phyloP scores from a whole-genome alignment of 192 early-diverging fungal species.

The Ambispora gerdemannii region DNA sequence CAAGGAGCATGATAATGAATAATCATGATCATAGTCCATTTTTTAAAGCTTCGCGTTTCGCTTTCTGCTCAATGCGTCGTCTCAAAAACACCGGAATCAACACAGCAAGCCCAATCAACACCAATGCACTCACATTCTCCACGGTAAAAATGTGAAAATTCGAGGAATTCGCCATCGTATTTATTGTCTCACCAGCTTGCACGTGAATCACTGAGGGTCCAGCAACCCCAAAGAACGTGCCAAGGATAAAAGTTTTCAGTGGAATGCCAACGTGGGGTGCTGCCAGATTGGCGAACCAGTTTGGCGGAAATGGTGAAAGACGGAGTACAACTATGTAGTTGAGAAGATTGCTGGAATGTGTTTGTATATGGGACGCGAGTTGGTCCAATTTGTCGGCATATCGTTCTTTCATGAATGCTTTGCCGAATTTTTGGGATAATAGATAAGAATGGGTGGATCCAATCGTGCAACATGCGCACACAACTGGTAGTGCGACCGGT shows the following conservation, averaged over 20 bases:
- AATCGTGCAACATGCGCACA: constrained; percentile 50
- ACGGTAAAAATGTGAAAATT: constrained; percentile 13
- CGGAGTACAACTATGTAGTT: constrained; percentile 59
- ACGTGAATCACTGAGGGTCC: constrained; percentile 53
- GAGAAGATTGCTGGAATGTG: constrained; percentile 53
- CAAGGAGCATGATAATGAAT: no score
- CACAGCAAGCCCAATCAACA: constrained; percentile 9
- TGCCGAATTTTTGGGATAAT: constrained; percentile 47
- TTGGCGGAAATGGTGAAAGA: constrained; percentile 55
- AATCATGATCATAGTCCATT: no score
- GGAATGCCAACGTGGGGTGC: constrained; percentile 57
- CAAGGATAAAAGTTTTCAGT: constrained; percentile 48
- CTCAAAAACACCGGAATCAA: constrained; percentile 11
- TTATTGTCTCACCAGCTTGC: constrained; percentile 54
- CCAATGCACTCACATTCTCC: constrained; percentile 15
- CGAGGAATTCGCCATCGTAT: constrained; percentile 33
- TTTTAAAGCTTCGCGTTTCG: no score
- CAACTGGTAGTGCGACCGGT: constrained; percentile 47
- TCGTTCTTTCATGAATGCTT: constrained; percentile 46
- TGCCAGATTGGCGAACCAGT: constrained; percentile 58
- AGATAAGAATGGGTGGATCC: constrained; percentile 53
- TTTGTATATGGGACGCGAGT: constrained; percentile 4
- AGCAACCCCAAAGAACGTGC: constrained; percentile 56
- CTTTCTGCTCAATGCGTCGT: not conserved
- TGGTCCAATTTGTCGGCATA: constrained; percentile 19